Percentiles rank a stretch among this genome's conserved stretches.
These are phyloP conservation scores for Delitschia confertaspora DNA, from an alignment of 495 filamentous ascomycete species.

Conservation along the genomic window DNA sequence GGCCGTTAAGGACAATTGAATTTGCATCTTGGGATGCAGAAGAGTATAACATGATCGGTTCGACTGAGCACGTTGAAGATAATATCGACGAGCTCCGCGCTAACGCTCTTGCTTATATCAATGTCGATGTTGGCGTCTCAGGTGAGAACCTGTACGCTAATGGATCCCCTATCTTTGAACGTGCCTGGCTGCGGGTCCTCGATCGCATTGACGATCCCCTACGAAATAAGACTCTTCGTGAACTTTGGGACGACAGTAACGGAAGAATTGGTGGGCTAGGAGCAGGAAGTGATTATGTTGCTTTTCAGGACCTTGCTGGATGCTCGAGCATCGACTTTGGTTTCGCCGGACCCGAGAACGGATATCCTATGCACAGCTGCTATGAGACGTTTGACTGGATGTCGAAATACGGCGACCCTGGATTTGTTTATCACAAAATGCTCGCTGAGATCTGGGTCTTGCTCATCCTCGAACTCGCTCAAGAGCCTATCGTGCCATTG, in stretches of 20 bases:
- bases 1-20: conserved; percentile 82
- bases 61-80: conserved; percentile 87
- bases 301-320: conserved; percentile 91
- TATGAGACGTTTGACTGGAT: conserved; percentile 90
- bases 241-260: conserved; percentile 63
- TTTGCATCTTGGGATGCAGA: conserved; percentile 93
- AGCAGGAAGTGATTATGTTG: conserved; percentile 77
- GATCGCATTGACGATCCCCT: conserved; percentile 63
- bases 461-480: conserved; percentile 75
- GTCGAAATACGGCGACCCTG: conserved; percentile 65
- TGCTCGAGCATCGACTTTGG: conserved; percentile 80
- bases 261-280: conserved; percentile 57
- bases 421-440: conserved; percentile 69
- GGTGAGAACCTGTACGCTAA: conserved; percentile 66
- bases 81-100: conserved; percentile 48
- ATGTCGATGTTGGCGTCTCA: conserved; percentile 77
- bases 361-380: conserved; percentile 70
- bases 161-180: conserved; percentile 68
- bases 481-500: conserved; percentile 72
- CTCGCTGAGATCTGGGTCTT: conserved; percentile 73
- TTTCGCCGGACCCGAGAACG: conserved; percentile 52
- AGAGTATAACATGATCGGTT: conserved; percentile 90
- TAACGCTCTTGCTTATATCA: conserved; percentile 74
- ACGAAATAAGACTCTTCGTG: conserved; percentile 61
- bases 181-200: conserved; percentile 60